Evolutionary conservation across 371 early-diverging fungal genomes (phyloP), one percentile per base, ranked within the genome.

Genomic region (Mortierella sp.): DNA sequence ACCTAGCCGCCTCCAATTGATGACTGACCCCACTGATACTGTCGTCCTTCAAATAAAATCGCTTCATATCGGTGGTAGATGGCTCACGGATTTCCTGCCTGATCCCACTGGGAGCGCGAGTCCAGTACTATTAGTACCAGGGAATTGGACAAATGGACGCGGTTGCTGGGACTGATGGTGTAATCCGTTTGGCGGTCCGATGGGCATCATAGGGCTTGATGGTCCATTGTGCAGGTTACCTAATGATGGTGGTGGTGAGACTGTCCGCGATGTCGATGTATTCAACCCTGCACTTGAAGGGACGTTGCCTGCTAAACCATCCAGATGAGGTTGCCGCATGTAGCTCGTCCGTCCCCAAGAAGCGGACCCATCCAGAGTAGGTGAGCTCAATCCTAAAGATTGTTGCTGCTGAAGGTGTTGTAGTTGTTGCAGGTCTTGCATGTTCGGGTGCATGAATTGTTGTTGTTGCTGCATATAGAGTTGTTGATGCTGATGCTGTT

Each of bases 21-120:
- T 27, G 54, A 42, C 18, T 34, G 48, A 61, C 23, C 23, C 53
- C 68, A 59, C 50, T 56, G 3, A 50, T 28, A 24, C 63, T 58
- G 6, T 26, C 45, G 14, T 53, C 50, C n/a, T n/a, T n/a, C n/a
- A n/a, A n/a, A n/a, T n/a, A n/a, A n/a, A 4, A 19, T 57, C 41
- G 30, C 50, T 51, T 13, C 67, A 51, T 53, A 57, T 53, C 16
- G 65, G 47, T 26, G 70, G 61, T 27, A 61, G 3, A 28, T 76
- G 76, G 51, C 76, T 69, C 45, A 76, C 54, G 12, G 76, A 76
- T 52, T 76, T 76, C 21, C 76, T 57, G 8, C 70, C 70, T 9
- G 76, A 61, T 1, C 76, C 76, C 14, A 76, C 76, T 0, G 66
- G 30, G 23, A 68, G 31, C 14, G 65, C 76, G 16, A 64, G 48